These are phyloP conservation scores for Ophiocordyceps camponoti-rufipedis DNA, from an alignment of 2,329 filamentous ascomycete species.

Conservation along the genomic window DNA sequence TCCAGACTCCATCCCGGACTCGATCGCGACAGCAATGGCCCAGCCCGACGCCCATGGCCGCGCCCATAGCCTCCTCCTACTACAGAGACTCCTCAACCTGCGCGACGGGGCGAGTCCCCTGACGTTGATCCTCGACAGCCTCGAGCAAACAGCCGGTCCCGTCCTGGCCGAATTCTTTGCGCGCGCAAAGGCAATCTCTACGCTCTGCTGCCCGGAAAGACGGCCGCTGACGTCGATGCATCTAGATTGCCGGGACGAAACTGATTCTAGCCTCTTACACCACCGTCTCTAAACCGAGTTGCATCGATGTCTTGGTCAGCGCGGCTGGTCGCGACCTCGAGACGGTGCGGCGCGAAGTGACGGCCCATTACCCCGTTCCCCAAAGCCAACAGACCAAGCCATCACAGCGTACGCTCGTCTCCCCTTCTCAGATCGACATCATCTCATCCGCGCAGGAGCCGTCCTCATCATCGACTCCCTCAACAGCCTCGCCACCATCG, in stretches of 20 bases:
- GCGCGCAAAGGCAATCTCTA: slow-evolving; percentile 41
- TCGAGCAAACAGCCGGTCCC: slow-evolving; percentile 62
- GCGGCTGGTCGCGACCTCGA: slow-evolving; percentile 40
- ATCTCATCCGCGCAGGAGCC: slow-evolving; percentile 28
- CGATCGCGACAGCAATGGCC: neutral
- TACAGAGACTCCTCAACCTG: slow-evolving; percentile 65
- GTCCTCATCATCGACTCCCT: slow-evolving; percentile 70
- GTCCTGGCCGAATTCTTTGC: slow-evolving; percentile 56
- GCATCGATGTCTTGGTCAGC: slow-evolving; percentile 49
- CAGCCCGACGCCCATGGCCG: slow-evolving; percentile 36
- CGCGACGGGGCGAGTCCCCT: slow-evolving; percentile 70
- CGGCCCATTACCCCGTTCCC: slow-evolving; percentile 25
- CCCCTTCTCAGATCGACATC: no score
- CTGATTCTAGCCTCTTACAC: slow-evolving; percentile 65
- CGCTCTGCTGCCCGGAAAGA: neutral
- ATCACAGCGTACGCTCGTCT: neutral
- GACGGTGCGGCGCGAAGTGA: slow-evolving; percentile 40
- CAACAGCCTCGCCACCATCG: slow-evolving; percentile 40
- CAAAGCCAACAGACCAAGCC: slow-evolving; percentile 4
- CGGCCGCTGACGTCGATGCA: neutral
- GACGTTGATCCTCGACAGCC: slow-evolving; percentile 66
- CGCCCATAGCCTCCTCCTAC: slow-evolving; percentile 68
- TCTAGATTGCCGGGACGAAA: slow-evolving; percentile 43
- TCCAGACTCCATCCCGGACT: no score
- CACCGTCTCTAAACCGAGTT: slow-evolving; percentile 44